Percentiles rank a stretch among this genome's conserved stretches.
phyloP scores from a whole-genome alignment of 176 grass and related monocot species.

The Eragrostis curvula region DNA sequence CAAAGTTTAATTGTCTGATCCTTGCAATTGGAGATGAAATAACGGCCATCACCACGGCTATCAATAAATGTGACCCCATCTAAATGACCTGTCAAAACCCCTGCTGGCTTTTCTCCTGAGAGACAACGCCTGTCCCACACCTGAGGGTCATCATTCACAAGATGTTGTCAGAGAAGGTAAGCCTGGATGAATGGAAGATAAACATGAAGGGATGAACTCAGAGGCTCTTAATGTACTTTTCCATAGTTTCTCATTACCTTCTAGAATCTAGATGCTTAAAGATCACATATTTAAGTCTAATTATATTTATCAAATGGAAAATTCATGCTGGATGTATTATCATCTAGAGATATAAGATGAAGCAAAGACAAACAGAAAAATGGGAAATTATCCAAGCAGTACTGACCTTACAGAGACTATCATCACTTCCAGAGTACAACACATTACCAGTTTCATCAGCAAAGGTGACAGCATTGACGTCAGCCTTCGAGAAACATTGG shows the following conservation, averaged over 20 bases:
- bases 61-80: slow-evolving; percentile 96
- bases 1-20: slow-evolving; percentile 98
- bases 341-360: slow-evolving; percentile 9
- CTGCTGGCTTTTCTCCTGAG: slow-evolving; percentile 63
- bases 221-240: not conserved
- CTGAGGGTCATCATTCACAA: slow-evolving; percentile 44
- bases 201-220: not conserved
- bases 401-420: slow-evolving; percentile 85
- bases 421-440: slow-evolving; percentile 94
- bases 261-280: slow-evolving; percentile 1
- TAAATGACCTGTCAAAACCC: slow-evolving; percentile 81
- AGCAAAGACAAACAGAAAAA: slow-evolving; percentile 29
- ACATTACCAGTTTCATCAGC: slow-evolving; percentile 89
- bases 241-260: slow-evolving; percentile 19
- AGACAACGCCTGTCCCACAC: slow-evolving; percentile 91
- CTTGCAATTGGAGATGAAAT: slow-evolving; percentile 96
- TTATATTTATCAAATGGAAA: slow-evolving; percentile 16
- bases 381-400: not conserved
- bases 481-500: slow-evolving; percentile 55
- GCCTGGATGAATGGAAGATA: not conserved
- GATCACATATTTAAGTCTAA: slow-evolving; percentile 23
- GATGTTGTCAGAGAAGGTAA: slow-evolving; percentile 23
- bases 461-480: slow-evolving; percentile 89
- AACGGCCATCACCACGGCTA: slow-evolving; percentile 83
- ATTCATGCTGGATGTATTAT: slow-evolving; percentile 20